Evolutionary conservation across 257 asterid genomes (phyloP).

Genomic region (Apocynum venetum): DNA sequence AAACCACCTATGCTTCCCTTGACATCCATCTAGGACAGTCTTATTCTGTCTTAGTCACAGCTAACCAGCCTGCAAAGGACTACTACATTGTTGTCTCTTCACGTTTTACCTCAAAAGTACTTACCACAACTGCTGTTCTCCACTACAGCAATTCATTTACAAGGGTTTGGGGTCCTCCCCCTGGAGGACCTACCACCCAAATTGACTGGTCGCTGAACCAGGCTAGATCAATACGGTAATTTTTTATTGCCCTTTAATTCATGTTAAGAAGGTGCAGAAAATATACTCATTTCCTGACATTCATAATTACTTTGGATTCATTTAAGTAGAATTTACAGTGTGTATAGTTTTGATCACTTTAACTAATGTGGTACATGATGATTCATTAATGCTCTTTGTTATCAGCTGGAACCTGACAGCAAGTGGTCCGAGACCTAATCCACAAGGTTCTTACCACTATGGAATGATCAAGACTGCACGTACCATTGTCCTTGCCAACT

Average conservation of each 20-base stretch:
- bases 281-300: not conserved
- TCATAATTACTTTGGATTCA: not conserved
- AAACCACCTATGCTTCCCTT: conserved; percentile 59
- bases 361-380: too few relatives aligned
- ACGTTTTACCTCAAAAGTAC: conserved; percentile 68
- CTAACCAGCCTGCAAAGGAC: conserved; percentile 76
- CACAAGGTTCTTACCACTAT: conserved; percentile 96
- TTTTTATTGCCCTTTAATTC: conserved; percentile 4
- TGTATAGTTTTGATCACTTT: too few relatives aligned
- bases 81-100: conserved; percentile 76
- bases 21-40: conserved; percentile 92
- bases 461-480: conserved; percentile 75
- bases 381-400: conserved; percentile 14
- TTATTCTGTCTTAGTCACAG: conserved; percentile 80
- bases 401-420: conserved; percentile 83
- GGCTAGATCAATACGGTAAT: conserved; percentile 89
- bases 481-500: conserved; percentile 84
- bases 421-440: conserved; percentile 96
- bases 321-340: too few relatives aligned
- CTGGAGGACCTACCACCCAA: conserved; percentile 82
- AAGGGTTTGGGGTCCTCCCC: conserved; percentile 64
- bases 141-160: conserved; percentile 73
- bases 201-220: conserved; percentile 67
- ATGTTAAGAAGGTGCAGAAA: too few relatives aligned
- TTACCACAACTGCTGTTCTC: conserved; percentile 80